Evolutionary conservation across 2,329 filamentous ascomycete species (phyloP).

Genomic region (Colletotrichum paranaense): DNA sequence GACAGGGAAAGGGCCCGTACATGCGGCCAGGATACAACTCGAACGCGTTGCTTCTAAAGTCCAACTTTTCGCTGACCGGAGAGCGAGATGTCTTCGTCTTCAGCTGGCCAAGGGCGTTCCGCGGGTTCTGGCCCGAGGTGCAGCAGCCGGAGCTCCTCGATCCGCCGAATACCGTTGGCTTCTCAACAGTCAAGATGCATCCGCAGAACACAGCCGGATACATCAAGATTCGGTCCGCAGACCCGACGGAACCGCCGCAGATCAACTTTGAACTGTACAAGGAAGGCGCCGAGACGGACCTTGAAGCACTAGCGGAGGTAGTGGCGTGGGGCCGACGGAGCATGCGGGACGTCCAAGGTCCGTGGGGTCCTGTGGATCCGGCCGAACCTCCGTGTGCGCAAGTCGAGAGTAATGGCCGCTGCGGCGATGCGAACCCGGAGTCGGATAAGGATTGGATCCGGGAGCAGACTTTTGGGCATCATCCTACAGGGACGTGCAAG

Average conservation of each 20-base stretch:
- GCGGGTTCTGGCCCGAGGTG: conserved; percentile 19
- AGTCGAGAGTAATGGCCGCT: conserved; percentile 35
- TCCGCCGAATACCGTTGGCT: conserved; percentile 4
- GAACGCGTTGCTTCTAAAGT: not conserved
- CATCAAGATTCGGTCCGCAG: conserved; percentile 68
- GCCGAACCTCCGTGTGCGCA: conserved; percentile 37
- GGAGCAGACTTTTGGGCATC: conserved; percentile 64
- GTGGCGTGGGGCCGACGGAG: conserved; percentile 40
- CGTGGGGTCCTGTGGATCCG: conserved; percentile 37
- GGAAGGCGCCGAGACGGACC: conserved; percentile 57
- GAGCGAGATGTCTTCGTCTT: conserved; percentile 66
- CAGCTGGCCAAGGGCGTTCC: conserved; percentile 64
- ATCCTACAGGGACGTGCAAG: conserved; percentile 65
- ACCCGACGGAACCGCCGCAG: conserved; percentile 72
- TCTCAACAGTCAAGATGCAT: conserved; percentile 41
- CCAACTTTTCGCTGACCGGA: conserved; percentile 45
- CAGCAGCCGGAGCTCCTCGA: conserved; percentile 11
- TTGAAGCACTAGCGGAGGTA: conserved; percentile 46
- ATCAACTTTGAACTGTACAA: conserved; percentile 71
- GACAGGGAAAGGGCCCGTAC: conserved; percentile 42
- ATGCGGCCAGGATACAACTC: conserved; percentile 37
- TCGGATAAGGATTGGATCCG: conserved; percentile 50
- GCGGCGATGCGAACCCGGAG: conserved; percentile 48
- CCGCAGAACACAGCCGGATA: conserved; percentile 68
- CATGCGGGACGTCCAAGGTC: not conserved